A percentile compares a stretch with the other conserved stretches of the same genome.
phyloP scores from a whole-genome alignment of 805 yeast species.

The Saccharomycopsis vini region DNA sequence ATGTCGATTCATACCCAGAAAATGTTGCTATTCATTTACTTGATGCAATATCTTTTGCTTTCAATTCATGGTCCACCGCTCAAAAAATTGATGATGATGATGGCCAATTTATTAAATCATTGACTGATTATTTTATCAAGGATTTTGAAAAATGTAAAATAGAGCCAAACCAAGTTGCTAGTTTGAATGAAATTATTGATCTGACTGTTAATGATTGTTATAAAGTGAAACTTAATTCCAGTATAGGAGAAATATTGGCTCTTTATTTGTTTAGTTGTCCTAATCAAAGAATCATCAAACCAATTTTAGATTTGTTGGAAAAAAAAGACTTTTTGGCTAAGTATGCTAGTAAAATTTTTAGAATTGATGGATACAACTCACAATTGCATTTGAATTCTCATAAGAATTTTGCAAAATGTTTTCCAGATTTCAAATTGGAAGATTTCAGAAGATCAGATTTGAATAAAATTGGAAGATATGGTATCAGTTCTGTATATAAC shows the following conservation, averaged over 20 bases:
- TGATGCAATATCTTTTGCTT: conserved; percentile 65
- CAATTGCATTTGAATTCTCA: conserved; percentile 11
- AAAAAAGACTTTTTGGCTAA: conserved; percentile 28
- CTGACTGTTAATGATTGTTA: conserved; percentile 36
- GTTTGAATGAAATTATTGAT: conserved; percentile 5
- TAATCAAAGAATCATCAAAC: conserved; percentile 31
- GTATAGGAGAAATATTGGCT: conserved; percentile 69
- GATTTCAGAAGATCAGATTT: conserved; percentile 29
- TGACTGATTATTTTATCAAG: conserved; percentile 23
- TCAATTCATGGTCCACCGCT: conserved; percentile 68
- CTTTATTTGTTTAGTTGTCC: conserved; percentile 55
- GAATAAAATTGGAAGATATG: conserved; percentile 41
- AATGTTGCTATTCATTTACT: conserved; percentile 57
- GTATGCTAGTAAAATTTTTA: conserved; percentile 29
- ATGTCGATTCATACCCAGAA: conserved; percentile 47
- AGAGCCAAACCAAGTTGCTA: conserved; percentile 15
- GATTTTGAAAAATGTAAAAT: conserved; percentile 11
- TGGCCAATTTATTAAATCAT: conserved; percentile 26
- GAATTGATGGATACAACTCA: conserved; percentile 34
- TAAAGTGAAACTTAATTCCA: conserved; percentile 50
- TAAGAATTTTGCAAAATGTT: conserved; percentile 7
- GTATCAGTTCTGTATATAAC: conserved; percentile 47
- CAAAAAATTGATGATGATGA: conserved; percentile 44
- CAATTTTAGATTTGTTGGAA: conserved; percentile 36
- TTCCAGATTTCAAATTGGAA: conserved; percentile 11